Base-by-base conservation (phyloP, 306 rosid genomes). In the Ormosia semicastrata region DNA sequence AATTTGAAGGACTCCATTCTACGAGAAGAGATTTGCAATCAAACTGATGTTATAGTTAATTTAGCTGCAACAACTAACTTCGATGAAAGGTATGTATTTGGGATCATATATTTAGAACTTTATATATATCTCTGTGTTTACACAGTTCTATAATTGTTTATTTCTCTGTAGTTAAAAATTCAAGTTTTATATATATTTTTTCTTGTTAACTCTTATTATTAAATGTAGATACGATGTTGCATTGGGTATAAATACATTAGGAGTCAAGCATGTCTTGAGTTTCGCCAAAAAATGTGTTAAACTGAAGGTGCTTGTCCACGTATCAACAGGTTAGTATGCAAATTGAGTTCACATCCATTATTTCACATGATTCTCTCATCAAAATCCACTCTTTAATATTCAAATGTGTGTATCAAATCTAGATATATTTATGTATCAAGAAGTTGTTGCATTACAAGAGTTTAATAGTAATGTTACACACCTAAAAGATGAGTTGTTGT, bases 61-160 rank as follows among this genome's bases (percentile, higher is more conserved):
- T 80, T 94, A 18, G 97, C 97, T 53, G 97, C 97, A 5, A 92
- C 93, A 3, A 94, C 98, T 10, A 87, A 89, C 34, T 92, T 94
- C 32, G 90, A 94, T 66, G 92, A 92, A 79, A 92, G 98, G 98
- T 92, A 82, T n/a, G 18, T 29, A 32, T 8, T 39, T 32, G 8
- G 30, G 33, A 33, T 49, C 66, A 37, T 56, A 33, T 46, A 8
- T 46, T 49, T 24, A 24, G 24, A 24, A 1, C 24, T 1, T 24
- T 24, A 24, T 24, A 24, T 24, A 24, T 24, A 24, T 24, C 24
- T 0, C 0, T 24, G 24, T 24, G 24, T 24, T 49, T 44, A 7
- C 50, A 44, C 3, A 44, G 50, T 44, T 44, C 6, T 46, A 9
- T 46, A 46, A 11, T 49, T 1, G 15, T 3, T 49, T 13, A 49